Base-by-base conservation (phyloP, 1,284 basidiomycete species). In the Moniliella sp. region DNA sequence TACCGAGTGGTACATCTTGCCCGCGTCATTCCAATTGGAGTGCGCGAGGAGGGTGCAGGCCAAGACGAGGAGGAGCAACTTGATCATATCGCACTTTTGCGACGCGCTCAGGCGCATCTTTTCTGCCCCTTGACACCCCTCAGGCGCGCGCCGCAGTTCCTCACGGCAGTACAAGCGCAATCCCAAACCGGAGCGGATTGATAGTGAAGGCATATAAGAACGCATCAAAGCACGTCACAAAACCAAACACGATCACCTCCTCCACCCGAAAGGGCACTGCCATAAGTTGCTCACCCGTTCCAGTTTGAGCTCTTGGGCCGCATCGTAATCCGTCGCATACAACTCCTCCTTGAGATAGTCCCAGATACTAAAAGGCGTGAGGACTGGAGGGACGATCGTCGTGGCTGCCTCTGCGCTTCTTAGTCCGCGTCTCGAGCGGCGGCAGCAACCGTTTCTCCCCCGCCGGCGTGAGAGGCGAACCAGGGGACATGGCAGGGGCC, bases 181-280 rank as follows among this genome's bases (percentile, higher is more conserved):
- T 40, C 11, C 49, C 14, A 32, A 60, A 58, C 2, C 88, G 79
- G 35, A 99, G 80, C 4, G 91, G 91, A 4, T 93, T 71, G 43
- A 99, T 84, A 19, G 91, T 97, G 64, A 99, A 93, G 4, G 82
- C 88, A 64, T 97, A 91, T 3, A 99, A 71, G 63, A 94, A 94
- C 2, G 84, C 84, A 62, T 99, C 91, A 30, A 97, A 69, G 61
- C 91, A 97, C 26, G 97, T 71, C 19, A 91, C 66, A 46, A 82
- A 80, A 8, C 91, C 91, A 57, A 97, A 91, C 18, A 76, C 65
- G 30, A 93, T n/a, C 36, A 79, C 82, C 70, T 91, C 88, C 61
- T 99, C 91, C 43, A 91, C 74, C 11, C 83, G 84, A 5, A 84
- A 57, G 0, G 91, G 91, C 25, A 97, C 82, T 35, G 73, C 76